These are phyloP conservation scores for Blepharisma japonicum DNA, from an alignment of 73 alveolate species.

Conservation along the genomic window DNA sequence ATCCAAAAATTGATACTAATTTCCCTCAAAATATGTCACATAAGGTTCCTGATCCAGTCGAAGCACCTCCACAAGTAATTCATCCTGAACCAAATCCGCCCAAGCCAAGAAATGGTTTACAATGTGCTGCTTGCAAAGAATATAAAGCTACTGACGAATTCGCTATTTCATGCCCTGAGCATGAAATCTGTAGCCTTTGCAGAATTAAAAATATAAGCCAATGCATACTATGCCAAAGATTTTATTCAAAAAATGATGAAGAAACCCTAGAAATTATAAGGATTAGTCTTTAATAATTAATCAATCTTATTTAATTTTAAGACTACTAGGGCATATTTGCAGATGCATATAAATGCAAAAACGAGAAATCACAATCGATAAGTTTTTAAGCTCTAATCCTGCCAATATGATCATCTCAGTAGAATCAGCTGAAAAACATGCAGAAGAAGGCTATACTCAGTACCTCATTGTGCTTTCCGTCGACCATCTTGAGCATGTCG, in stretches of 20 bases:
- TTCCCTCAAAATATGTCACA: too few species aligned
- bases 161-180: too few species aligned
- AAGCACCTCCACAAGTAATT: too few species aligned
- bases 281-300: conserved; percentile 35
- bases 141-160: too few species aligned
- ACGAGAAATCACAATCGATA: conserved; percentile 32
- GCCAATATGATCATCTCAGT: not conserved
- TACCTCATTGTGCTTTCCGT: not conserved
- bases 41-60: too few species aligned
- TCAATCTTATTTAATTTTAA: conserved; percentile 34
- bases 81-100: too few species aligned
- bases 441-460: not conserved
- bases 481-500: not conserved
- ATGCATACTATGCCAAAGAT: conserved; percentile 46
- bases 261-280: conserved; percentile 34
- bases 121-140: too few species aligned
- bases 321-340: conserved; percentile 32
- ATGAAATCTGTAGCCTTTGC: conserved; percentile 5
- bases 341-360: conserved; percentile 40
- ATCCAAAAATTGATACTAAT: too few species aligned
- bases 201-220: conserved; percentile 39
- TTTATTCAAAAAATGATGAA: conserved; percentile 41
- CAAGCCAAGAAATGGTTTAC: not conserved
- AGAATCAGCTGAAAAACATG: not conserved
- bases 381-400: not conserved